phyloP scores from a whole-genome alignment of 345 rosid species.

The Excoecaria cochinchinensis region DNA sequence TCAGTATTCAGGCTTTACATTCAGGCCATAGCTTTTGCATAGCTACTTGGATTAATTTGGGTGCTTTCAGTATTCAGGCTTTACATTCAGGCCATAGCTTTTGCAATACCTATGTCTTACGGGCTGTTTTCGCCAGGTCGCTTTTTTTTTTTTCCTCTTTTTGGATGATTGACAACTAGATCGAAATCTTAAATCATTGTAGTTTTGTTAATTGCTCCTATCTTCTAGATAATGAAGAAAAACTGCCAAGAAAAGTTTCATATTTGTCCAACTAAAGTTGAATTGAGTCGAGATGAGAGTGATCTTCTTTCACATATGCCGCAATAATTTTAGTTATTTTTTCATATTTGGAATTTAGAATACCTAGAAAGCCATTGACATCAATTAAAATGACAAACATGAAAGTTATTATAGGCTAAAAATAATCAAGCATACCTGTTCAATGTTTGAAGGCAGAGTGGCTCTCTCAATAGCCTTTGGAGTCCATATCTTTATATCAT shows the following conservation, averaged over 20 bases:
- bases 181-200: neutral
- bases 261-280: neutral
- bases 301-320: neutral
- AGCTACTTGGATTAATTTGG: neutral
- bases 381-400: neutral
- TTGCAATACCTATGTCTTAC: neutral
- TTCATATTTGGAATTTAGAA: neutral
- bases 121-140: neutral
- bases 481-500: constrained; percentile 86
- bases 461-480: constrained; percentile 69
- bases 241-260: neutral
- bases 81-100: neutral
- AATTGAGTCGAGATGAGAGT: neutral
- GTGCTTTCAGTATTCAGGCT: neutral
- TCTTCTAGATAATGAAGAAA: neutral
- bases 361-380: neutral
- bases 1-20: neutral
- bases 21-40: neutral
- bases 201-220: neutral
- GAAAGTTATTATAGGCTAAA: neutral
- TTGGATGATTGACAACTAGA: neutral
- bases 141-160: neutral
- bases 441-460: constrained; percentile 58
- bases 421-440: constrained; percentile 47
- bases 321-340: neutral